A percentile compares a stretch with the other conserved stretches of the same genome.
These are phyloP conservation scores for Dendryphion nanum DNA, from an alignment of 2,329 filamentous ascomycete genomes.

Conservation along the genomic window DNA sequence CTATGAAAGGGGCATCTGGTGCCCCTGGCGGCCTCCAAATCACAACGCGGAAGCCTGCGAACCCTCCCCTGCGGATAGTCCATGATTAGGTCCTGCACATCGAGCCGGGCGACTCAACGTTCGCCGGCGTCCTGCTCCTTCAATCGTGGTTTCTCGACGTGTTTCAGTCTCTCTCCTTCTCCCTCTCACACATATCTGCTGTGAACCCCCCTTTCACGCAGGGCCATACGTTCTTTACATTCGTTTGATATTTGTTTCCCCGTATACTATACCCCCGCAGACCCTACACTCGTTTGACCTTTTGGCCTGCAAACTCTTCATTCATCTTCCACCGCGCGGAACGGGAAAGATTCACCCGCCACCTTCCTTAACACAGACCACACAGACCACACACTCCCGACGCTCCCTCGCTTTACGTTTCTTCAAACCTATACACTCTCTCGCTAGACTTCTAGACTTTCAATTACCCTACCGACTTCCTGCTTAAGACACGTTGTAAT, in stretches of 20 bases:
- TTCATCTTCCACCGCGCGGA: too few relatives aligned
- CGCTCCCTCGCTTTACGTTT: too few relatives aligned
- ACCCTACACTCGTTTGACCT: conserved; percentile 28
- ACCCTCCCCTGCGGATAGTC: conserved; percentile 20
- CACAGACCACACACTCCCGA: too few relatives aligned
- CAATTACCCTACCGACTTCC: too few relatives aligned
- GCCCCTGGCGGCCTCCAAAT: conserved; percentile 24
- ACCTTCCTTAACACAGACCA: too few relatives aligned
- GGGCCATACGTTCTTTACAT: conserved; percentile 31
- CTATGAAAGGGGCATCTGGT: conserved; percentile 29
- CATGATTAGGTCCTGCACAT: conserved; percentile 16
- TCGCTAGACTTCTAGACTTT: too few relatives aligned
- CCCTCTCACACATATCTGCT: conserved; percentile 20
- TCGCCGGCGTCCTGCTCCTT: conserved; percentile 21
- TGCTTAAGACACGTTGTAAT: conserved; percentile 9
- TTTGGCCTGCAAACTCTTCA: conserved; percentile 1
- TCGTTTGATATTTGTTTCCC: conserved; percentile 37
- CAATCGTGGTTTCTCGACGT: conserved; percentile 24
- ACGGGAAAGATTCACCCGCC: too few relatives aligned
- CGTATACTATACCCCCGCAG: conserved; percentile 19
- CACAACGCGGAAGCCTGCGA: conserved; percentile 24
- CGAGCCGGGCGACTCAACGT: conserved; percentile 23
- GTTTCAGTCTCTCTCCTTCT: conserved; percentile 30
- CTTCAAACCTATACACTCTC: too few relatives aligned
- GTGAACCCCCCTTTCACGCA: conserved; percentile 17